phyloP scores from a whole-genome alignment of 2,329 filamentous ascomycete genomes.

The Xylariaceae sp. region DNA sequence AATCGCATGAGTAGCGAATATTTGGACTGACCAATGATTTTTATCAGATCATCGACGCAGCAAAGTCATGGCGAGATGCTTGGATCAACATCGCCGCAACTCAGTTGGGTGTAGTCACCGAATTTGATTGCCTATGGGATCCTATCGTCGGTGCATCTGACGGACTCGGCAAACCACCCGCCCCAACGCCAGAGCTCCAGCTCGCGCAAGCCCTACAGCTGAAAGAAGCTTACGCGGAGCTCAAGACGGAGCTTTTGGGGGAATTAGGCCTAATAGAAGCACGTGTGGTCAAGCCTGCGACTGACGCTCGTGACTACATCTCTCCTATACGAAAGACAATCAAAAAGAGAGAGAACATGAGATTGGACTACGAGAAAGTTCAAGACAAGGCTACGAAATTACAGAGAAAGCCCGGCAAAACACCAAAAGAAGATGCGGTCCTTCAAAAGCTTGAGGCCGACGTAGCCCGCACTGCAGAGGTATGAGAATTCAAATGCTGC shows the following conservation, averaged over 20 bases:
- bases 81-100: conserved; percentile 70
- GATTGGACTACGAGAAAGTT: conserved; percentile 76
- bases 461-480: conserved; percentile 60
- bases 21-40: conserved; percentile 7
- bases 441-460: conserved; percentile 71
- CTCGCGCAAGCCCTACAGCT: conserved; percentile 63
- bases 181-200: conserved; percentile 57
- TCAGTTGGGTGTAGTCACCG: conserved; percentile 62
- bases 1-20: not conserved
- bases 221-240: conserved; percentile 63
- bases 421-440: conserved; percentile 67
- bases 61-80: conserved; percentile 71
- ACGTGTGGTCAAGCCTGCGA: conserved; percentile 65
- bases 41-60: conserved; percentile 67
- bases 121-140: conserved; percentile 71
- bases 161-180: conserved; percentile 50
- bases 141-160: conserved; percentile 67
- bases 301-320: conserved; percentile 63
- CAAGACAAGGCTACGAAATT: conserved; percentile 67
- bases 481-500: conserved; percentile 28
- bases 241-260: conserved; percentile 66
- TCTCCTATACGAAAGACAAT: conserved; percentile 75
- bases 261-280: conserved; percentile 69
- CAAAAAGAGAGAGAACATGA: conserved; percentile 79
- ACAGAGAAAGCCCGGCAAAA: conserved; percentile 65